Evolutionary conservation across 2,329 filamentous ascomycete species (phyloP).

Genomic region (Fusarium nisikadoi): DNA sequence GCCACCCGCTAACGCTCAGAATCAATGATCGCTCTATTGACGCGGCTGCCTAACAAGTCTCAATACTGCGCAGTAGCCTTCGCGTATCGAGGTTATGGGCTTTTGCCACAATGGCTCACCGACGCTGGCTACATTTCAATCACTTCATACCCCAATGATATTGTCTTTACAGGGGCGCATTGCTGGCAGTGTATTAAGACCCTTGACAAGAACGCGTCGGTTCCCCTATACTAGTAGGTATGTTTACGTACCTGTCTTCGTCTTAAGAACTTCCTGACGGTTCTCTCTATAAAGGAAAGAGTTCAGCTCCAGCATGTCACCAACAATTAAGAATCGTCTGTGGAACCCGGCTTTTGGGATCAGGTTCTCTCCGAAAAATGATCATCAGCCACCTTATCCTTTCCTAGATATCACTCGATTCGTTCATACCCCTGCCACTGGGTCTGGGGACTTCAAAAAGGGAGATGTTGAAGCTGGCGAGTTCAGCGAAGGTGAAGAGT

Average conservation of each 20-base stretch:
- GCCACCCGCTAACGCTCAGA: constrained; percentile 23
- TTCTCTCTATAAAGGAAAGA: constrained; percentile 8
- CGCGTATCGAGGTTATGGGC: constrained; percentile 38
- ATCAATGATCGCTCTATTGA: constrained; percentile 36
- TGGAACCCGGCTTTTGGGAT: constrained; percentile 48
- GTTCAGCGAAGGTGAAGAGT: constrained; percentile 40
- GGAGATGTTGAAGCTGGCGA: constrained; percentile 20
- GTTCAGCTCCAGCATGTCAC: constrained; percentile 31
- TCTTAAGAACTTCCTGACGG: constrained; percentile 22
- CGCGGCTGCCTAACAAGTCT: constrained; percentile 47
- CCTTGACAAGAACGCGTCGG: constrained; percentile 25
- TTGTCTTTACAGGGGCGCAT: constrained; percentile 25
- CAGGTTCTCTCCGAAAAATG: constrained; percentile 43
- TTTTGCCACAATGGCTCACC: constrained; percentile 40
- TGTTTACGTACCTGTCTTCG: background rate
- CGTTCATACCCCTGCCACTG: constrained; percentile 31
- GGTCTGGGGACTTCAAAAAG: background rate
- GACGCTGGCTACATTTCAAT: constrained; percentile 30
- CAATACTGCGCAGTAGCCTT: constrained; percentile 15
- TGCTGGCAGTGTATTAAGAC: constrained; percentile 47
- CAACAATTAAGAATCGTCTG: constrained; percentile 30
- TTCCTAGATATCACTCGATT: constrained; percentile 43
- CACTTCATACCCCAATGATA: constrained; percentile 36
- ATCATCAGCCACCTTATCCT: constrained; percentile 41
- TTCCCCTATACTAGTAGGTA: constrained; percentile 34